Base-by-base conservation (phyloP, 345 rosid genomes). In the Dipteronia sinensis region DNA sequence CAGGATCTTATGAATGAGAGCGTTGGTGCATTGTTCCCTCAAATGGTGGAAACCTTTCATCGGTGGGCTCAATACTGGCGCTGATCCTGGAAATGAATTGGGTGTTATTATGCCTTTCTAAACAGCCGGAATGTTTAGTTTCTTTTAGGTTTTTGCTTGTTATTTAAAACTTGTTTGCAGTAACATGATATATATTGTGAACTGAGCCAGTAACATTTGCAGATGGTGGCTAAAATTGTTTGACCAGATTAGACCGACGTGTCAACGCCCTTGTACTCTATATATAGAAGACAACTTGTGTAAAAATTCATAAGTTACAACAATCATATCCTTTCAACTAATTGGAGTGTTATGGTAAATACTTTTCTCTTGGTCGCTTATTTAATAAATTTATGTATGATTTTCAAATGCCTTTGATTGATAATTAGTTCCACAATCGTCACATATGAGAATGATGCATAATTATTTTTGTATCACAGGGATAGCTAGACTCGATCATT, bases 11-110 rank as follows among this genome's bases (percentile, higher is more conserved):
- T 96, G 13, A 96, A 95, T 56, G 99, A 96, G 84, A 96, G 99
- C 51, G 98, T 96, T n/a, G 94, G 98, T 67, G 99, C 98, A 1
- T 67, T 96, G 88, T 96, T 96, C 80, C 99, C 99, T 34, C 99
- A 96, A 81, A 96, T 96, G 99, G 99, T 96, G 65, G 99, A 96
- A 81, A 94, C 99, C 49, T 94, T 96, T 82, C 99, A 96, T 82
- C 89, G 98, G 29, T 96, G 98, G 99, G 99, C 99, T 81, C 98
- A 94, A 74, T 96, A 96, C 82, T 96, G 99, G 98, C 97, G 98
- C 63, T 96, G 85, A 87, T 75, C 65, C 68, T 66, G 63, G 29
- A 71, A 42, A 22, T 20, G 23, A 71, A 31, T 34, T 22, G 0
- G 27, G 27, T 5, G 69, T 65, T 69, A 68, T 53, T 19, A 59